These are phyloP conservation scores for Podospora bellae-mahoneyi DNA, from an alignment of 495 filamentous ascomycete species.

Conservation along the genomic window DNA sequence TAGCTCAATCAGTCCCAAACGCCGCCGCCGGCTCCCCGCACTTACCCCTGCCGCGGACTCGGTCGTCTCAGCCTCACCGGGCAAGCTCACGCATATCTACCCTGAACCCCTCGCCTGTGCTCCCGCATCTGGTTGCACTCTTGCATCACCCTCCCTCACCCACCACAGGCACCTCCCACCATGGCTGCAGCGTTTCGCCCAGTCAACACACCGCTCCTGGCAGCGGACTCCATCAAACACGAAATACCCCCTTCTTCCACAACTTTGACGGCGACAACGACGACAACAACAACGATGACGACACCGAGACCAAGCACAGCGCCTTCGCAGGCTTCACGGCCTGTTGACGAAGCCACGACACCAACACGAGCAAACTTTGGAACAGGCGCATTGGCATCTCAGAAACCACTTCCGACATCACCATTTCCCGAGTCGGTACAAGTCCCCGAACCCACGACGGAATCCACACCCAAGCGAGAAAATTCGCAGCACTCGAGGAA, in stretches of 20 bases:
- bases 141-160: conserved; percentile 18
- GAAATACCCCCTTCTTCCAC: conserved; percentile 41
- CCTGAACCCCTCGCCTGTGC: conserved; percentile 20
- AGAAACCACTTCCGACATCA: conserved; percentile 59
- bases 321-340: conserved; percentile 36
- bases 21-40: conserved; percentile 29
- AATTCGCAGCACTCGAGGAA: conserved; percentile 61
- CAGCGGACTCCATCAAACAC: conserved; percentile 42
- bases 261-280: background rate
- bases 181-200: conserved; percentile 64
- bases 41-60: conserved; percentile 35
- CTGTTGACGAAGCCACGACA: conserved; percentile 52
- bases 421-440: conserved; percentile 54
- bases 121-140: conserved; percentile 18
- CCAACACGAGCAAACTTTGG: conserved; percentile 61
- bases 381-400: conserved; percentile 42
- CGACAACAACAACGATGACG: conserved; percentile 58
- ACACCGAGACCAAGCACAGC: conserved; percentile 54
- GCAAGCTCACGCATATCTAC: conserved; percentile 32
- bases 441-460: conserved; percentile 44
- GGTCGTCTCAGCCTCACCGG: conserved; percentile 37
- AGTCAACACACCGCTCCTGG: conserved; percentile 67
- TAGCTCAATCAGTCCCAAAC: conserved; percentile 38
- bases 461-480: conserved; percentile 46
- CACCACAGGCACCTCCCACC: conserved; percentile 10